Conservation (phyloP, 805 yeast genomes). For the Cyberlindnera suaveolens region DNA sequence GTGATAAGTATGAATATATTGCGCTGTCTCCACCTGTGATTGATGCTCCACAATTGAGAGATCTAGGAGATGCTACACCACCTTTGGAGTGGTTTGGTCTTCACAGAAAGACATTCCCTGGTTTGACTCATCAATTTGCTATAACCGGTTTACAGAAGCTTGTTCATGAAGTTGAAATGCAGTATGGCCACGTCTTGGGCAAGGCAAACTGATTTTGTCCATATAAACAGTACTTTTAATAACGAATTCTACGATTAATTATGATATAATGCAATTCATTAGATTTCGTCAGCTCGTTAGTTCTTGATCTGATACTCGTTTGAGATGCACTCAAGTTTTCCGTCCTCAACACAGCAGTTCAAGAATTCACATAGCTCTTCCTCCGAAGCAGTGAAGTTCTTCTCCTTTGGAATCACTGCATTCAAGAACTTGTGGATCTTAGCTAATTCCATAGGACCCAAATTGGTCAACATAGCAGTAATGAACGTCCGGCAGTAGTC, state of each 20-base stretch:
- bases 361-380: constrained; percentile 4
- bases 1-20: constrained; percentile 45
- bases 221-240: not conserved
- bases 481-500: constrained; percentile 40
- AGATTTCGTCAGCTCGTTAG: not conserved
- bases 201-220: constrained; percentile 16
- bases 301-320: constrained; percentile 6
- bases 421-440: constrained; percentile 48
- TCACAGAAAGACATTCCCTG: constrained; percentile 80
- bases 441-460: constrained; percentile 42
- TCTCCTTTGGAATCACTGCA: constrained; percentile 49
- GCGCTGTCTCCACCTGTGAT: constrained; percentile 74
- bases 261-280: not conserved
- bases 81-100: constrained; percentile 98
- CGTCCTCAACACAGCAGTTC: constrained; percentile 2
- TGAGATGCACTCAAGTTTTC: constrained; percentile 1
- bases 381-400: constrained; percentile 1
- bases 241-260: constrained; percentile 4
- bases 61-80: constrained; percentile 95
- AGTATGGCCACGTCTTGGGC: constrained; percentile 37
- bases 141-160: constrained; percentile 69
- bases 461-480: constrained; percentile 49
- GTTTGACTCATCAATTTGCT: constrained; percentile 74
- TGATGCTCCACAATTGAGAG: constrained; percentile 84
- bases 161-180: constrained; percentile 56